Percentiles rank a stretch among this genome's conserved stretches.
phyloP scores from a whole-genome alignment of 1,284 basidiomycete genomes.

The Paramarasmius palmivorus region DNA sequence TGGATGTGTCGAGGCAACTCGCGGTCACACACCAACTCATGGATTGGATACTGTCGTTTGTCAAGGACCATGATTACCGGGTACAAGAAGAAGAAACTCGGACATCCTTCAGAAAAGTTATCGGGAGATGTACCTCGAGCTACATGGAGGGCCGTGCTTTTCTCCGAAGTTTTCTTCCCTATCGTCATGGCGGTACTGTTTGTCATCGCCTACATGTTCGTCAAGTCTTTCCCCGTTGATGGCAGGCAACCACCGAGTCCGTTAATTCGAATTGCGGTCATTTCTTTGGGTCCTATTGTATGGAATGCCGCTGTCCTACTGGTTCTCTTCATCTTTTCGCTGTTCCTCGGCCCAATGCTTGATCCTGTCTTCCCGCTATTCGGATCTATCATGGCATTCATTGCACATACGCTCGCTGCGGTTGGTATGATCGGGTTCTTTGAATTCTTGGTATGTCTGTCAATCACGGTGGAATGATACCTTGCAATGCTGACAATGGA shows the following conservation, averaged over 20 bases:
- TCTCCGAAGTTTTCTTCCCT: constrained; percentile 88
- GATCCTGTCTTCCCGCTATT: constrained; percentile 84
- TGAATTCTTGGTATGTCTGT: constrained; percentile 84
- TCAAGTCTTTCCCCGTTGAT: constrained; percentile 81
- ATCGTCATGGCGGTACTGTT: constrained; percentile 82
- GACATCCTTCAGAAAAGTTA: constrained; percentile 92
- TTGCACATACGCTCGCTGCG: constrained; percentile 80
- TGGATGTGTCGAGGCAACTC: constrained; percentile 99
- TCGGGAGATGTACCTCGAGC: constrained; percentile 91
- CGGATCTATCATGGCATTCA: constrained; percentile 86
- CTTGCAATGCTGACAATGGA: constrained; percentile 5
- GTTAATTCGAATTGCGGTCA: constrained; percentile 90
- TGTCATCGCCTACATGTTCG: constrained; percentile 88
- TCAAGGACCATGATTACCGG: constrained; percentile 95
- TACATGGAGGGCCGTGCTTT: constrained; percentile 84
- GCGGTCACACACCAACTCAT: constrained; percentile 93
- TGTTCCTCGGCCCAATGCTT: constrained; percentile 92
- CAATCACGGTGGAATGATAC: constrained; percentile 2
- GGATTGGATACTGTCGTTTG: constrained; percentile 96
- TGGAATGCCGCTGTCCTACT: constrained; percentile 92
- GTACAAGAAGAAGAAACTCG: constrained; percentile 95
- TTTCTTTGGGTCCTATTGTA: constrained; percentile 92
- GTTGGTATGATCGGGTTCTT: constrained; percentile 91
- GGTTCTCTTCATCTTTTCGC: constrained; percentile 84
- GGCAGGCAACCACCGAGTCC: constrained; percentile 72